Evolutionary conservation across 805 yeast genomes (phyloP).

Genomic region (Sugiyamaella mastotermitis): DNA sequence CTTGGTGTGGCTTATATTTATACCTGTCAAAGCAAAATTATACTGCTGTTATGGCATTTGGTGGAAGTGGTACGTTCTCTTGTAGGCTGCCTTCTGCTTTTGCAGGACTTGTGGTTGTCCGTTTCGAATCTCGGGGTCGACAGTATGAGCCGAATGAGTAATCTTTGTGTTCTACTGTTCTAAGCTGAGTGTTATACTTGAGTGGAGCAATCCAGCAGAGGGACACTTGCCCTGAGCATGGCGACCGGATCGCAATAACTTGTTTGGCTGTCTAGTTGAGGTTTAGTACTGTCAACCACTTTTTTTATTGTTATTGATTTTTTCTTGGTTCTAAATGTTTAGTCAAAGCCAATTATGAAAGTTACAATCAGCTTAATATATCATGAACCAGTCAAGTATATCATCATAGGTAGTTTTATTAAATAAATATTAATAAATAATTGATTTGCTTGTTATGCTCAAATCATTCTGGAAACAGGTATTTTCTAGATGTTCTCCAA

Average conservation of each 20-base stretch:
- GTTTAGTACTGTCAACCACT: constrained; percentile 13
- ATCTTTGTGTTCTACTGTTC: constrained; percentile 18
- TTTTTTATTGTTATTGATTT: constrained; percentile 9
- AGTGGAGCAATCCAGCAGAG: constrained; percentile 31
- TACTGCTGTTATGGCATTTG: constrained; percentile 23
- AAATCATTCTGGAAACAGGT: constrained; percentile 4
- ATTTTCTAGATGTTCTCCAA: constrained; percentile 15
- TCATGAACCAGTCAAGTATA: no score
- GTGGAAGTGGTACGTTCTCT: constrained; percentile 16
- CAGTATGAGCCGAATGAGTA: constrained; percentile 22
- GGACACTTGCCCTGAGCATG: constrained; percentile 23
- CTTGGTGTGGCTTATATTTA: background rate
- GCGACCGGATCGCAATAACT: constrained; percentile 23
- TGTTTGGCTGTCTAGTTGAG: constrained; percentile 7
- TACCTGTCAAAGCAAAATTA: background rate
- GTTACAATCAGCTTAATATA: no score
- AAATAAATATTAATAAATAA: background rate
- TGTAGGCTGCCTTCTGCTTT: constrained; percentile 3
- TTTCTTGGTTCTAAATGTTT: no score
- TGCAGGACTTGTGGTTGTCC: constrained; percentile 21
- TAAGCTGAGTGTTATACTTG: constrained; percentile 22
- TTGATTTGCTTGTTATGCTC: background rate
- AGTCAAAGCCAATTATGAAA: no score
- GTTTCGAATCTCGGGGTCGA: constrained; percentile 28
- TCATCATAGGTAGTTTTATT: constrained; percentile 1